Percentiles rank a stretch among this genome's conserved stretches.
phyloP scores from a whole-genome alignment of 2,329 filamentous ascomycete genomes.

The Aureobasidium sp. region DNA sequence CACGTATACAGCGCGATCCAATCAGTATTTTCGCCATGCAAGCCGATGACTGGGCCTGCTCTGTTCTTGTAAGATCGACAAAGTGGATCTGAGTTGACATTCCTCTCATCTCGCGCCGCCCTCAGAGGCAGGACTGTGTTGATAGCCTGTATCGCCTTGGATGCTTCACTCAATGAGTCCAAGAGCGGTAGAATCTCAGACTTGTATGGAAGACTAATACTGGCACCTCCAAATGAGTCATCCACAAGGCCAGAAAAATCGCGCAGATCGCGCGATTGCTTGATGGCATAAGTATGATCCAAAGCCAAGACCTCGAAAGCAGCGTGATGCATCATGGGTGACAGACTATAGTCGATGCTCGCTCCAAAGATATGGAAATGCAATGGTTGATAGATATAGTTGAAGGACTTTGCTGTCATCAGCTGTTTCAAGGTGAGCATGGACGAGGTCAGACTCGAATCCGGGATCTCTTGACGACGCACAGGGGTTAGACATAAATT shows the following conservation, averaged over 20 bases:
- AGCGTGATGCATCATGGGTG: conserved; percentile 70
- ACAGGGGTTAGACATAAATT: conserved; percentile 60
- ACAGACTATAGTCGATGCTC: conserved; percentile 64
- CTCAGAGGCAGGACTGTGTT: conserved; percentile 70
- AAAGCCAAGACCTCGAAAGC: conserved; percentile 62
- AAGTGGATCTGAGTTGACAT: conserved; percentile 41
- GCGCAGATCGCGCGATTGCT: conserved; percentile 56
- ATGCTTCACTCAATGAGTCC: conserved; percentile 62
- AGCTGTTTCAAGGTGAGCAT: conserved; percentile 56
- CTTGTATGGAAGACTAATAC: conserved; percentile 67
- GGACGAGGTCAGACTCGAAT: conserved; percentile 24
- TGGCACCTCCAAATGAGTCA: conserved; percentile 63
- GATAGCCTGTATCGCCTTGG: conserved; percentile 66
- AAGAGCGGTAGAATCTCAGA: conserved; percentile 61
- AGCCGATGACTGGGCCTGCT: conserved; percentile 58
- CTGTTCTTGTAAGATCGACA: conserved; percentile 43
- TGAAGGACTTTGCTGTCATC: conserved; percentile 58
- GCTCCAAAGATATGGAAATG: conserved; percentile 69
- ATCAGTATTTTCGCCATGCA: conserved; percentile 75
- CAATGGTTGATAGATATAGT: conserved; percentile 61
- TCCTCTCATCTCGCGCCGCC: conserved; percentile 46
- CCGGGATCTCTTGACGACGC: background rate
- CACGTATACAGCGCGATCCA: conserved; percentile 74
- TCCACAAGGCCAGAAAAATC: conserved; percentile 60
- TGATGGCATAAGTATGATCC: conserved; percentile 59